Evolutionary conservation across 208 protist species (phyloP), one percentile per base, ranked within the genome.

Genomic region (Wallacemonas sp.): DNA sequence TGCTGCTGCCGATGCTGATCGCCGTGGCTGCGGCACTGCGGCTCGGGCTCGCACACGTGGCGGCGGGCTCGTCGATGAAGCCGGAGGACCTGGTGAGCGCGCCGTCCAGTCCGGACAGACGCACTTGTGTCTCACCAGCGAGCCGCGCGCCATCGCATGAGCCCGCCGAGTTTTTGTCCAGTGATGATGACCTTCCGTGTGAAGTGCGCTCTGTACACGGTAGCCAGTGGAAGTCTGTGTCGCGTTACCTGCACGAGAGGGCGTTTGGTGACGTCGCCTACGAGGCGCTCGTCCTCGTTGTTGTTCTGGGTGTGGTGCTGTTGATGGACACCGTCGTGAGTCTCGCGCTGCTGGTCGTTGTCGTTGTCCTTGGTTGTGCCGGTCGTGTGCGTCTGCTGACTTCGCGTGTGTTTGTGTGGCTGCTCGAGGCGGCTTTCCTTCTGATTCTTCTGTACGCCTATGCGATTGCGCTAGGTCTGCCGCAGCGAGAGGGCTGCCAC

Each of bases 391-490:
- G 62, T 2, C 30, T 43, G 24, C 56, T 46, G n/a, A 68, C 39
- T 12, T 46, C 54, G 8, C 5, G 43, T 14, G 38, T 4, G 16
- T 17, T 58, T 17, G 14, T 30, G 4, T 6, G 9, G 4, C 11
- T 24, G 5, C 14, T 33, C 0, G 52, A 58, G 16, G 14, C 17
- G 52, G 26, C 14, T 16, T 4, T 39, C 8, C 14, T 58, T 9
- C 14, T 39, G 16, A 14, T 58, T 19, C 52, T 58, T 21, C 0
- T 39, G 17, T 58, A 58, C 16, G 23, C 52, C 3, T 75, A 75
- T 27, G 36, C 63, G 44, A 70, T 75, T 36, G 49, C 26, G 14
- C 62, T 75, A n/a, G 70, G 70, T 21, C 26, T 75, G 23, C 70
- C 70, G 26, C 29, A 38, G 3, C 16, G 47, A 8, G 11, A 8